Percentiles rank a stretch among this genome's conserved stretches.
phyloP scores from a whole-genome alignment of 192 early-diverging fungal genomes.

The Gamsiella multidivaricata region DNA sequence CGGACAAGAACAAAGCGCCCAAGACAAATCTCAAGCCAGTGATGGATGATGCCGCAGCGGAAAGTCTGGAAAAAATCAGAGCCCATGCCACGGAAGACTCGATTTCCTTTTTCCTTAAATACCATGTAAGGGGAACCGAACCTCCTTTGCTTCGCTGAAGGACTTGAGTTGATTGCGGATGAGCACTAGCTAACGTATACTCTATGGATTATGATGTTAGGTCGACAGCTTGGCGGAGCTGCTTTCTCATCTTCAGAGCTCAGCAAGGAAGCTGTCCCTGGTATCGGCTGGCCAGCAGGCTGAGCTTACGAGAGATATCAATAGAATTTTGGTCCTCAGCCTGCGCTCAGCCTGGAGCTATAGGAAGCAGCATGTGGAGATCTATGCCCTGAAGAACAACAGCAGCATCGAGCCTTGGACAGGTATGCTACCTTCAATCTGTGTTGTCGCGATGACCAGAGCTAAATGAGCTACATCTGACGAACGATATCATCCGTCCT shows the following conservation, averaged over 20 bases:
- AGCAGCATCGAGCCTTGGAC: constrained; percentile 45
- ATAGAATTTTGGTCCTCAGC: constrained; percentile 37
- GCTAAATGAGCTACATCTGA: no score
- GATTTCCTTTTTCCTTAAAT: constrained; percentile 35
- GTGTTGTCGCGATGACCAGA: no score
- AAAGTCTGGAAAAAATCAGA: constrained; percentile 11
- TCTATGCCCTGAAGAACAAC: constrained; percentile 22
- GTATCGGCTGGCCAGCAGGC: constrained; percentile 9
- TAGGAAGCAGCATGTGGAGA: constrained; percentile 26
- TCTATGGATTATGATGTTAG: constrained; percentile 3
- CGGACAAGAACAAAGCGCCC: background rate
- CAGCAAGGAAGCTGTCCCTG: background rate
- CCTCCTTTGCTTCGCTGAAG: background rate
- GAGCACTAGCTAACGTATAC: no score
- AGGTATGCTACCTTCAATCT: constrained; percentile 10
- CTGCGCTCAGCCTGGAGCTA: constrained; percentile 47
- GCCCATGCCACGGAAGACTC: constrained; percentile 19
- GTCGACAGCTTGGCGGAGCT: constrained; percentile 16
- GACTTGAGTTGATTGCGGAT: background rate
- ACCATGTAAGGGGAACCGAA: constrained; percentile 34
- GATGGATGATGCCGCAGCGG: constrained; percentile 24
- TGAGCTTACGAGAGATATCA: constrained; percentile 25
- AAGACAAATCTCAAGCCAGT: constrained; percentile 24
- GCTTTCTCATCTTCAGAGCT: constrained; percentile 16
- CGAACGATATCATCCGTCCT: no score